Evolutionary conservation across 2,329 filamentous ascomycete genomes (phyloP), one percentile per base, ranked within the genome.

Genomic region (Paecilomyces dactylethromorphus): DNA sequence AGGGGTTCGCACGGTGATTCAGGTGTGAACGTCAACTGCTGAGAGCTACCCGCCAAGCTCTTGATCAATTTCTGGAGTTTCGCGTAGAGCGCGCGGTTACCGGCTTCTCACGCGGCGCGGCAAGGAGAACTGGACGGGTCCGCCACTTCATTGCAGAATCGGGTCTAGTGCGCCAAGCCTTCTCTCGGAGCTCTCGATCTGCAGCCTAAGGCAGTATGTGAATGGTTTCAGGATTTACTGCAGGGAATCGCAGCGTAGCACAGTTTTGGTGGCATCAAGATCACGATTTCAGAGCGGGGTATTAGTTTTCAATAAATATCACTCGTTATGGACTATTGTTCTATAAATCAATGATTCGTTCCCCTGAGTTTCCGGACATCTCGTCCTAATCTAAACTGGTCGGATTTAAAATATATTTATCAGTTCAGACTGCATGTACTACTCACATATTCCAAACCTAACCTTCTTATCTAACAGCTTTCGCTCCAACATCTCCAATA

Each of bases 1-100:
- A 56, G 35, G 21, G n/a, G 24, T 33, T 12, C 45, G 50, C 32
- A 26, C 45, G 12, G 54, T 55, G 21, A 51, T 56, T 39, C 15
- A 35, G 22, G 32, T 24, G 49, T 53, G 31, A 50, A 53, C 22
- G 54, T 50, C 54, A n/a, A 12, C 50, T 52, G 45, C 15, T 45
- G 49, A 45, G 26, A 21, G 35, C 39, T 31, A 26, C 8, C 35
- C 13, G 53, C 22, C 12, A 45, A 49, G 61, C 60, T 66, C 55
- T 56, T 59, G 58, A 61, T 60, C 56, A 54, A 59, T 66, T 64
- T 64, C 59, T 60, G 58, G 62, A 63, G 59, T 60, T 58, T 64
- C 64, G 64, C 64, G 64, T 52, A 52, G 26, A 29, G 64, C 64
- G 64, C 64, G 64, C 63, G 62, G 62, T 58, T 64, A 53, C 50